Evolutionary conservation across 2,329 filamentous ascomycete species (phyloP).

Genomic region (Penicillium sp.): DNA sequence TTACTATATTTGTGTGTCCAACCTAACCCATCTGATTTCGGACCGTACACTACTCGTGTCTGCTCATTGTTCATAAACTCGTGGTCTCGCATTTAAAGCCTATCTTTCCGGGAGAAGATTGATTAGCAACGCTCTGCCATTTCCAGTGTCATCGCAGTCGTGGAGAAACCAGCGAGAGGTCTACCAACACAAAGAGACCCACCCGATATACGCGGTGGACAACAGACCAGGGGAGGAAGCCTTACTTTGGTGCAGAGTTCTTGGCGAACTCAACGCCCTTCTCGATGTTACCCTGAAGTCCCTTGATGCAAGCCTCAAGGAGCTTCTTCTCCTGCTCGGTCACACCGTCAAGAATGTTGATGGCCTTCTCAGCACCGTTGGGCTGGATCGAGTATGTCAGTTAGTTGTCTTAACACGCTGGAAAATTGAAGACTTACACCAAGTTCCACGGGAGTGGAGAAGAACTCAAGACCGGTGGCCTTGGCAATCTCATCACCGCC

Average conservation of each 20-base stretch:
- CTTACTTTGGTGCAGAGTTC: conserved; percentile 87
- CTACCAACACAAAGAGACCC: conserved; percentile 11
- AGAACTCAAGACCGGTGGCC: conserved; percentile 84
- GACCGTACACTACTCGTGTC: conserved; percentile 18
- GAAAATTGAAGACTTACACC: conserved; percentile 65
- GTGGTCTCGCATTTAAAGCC: conserved; percentile 42
- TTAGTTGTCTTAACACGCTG: neutral
- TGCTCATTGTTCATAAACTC: conserved; percentile 29
- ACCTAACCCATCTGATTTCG: conserved; percentile 14
- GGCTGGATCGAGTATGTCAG: conserved; percentile 55
- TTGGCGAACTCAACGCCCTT: conserved; percentile 90
- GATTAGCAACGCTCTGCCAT: conserved; percentile 39
- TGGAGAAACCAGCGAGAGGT: conserved; percentile 8
- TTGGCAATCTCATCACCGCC: conserved; percentile 85
- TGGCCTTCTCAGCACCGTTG: conserved; percentile 80
- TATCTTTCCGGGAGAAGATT: conserved; percentile 43
- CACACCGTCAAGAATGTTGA: conserved; percentile 73
- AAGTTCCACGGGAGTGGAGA: conserved; percentile 93
- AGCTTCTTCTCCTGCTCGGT: conserved; percentile 88
- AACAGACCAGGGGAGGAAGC: conserved; percentile 33
- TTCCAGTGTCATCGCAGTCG: conserved; percentile 12
- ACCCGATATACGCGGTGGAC: conserved; percentile 9
- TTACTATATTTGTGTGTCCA: conserved; percentile 19
- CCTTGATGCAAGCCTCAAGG: conserved; percentile 70
- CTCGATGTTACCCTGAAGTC: conserved; percentile 86